A percentile compares a stretch with the other conserved stretches of the same genome.
phyloP scores from a whole-genome alignment of 805 yeast species.

The Metschnikowia kunwiensis region DNA sequence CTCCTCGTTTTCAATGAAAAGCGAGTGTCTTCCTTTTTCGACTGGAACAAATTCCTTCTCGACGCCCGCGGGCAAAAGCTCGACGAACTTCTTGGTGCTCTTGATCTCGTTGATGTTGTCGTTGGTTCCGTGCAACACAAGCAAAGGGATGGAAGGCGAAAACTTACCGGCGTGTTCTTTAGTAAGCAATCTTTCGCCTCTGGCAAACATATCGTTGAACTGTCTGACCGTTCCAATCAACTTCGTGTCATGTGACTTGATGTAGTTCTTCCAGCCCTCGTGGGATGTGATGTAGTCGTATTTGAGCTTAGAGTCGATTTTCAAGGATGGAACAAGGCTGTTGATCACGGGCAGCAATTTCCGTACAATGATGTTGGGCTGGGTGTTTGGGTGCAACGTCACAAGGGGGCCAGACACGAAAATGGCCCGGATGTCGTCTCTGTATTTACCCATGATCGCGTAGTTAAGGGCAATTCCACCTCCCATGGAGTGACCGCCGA shows the following conservation, averaged over 20 bases:
- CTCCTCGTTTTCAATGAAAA: constrained; percentile 46
- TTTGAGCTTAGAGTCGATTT: constrained; percentile 53
- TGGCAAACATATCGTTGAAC: constrained; percentile 55
- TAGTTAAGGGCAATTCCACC: constrained; percentile 70
- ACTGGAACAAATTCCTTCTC: constrained; percentile 32
- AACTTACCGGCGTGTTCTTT: constrained; percentile 34
- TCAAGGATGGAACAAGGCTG: constrained; percentile 44
- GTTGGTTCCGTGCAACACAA: constrained; percentile 59
- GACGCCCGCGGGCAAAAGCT: constrained; percentile 29
- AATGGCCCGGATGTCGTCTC: constrained; percentile 45
- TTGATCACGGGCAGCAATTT: constrained; percentile 38
- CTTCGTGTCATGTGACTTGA: constrained; percentile 38
- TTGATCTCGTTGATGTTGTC: constrained; percentile 59
- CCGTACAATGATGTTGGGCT: constrained; percentile 48
- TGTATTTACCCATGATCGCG: constrained; percentile 52
- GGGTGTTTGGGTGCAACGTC: constrained; percentile 52
- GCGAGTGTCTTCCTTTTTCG: constrained; percentile 41
- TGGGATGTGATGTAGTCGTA: constrained; percentile 55
- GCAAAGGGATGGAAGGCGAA: constrained; percentile 43
- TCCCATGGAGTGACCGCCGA: constrained; percentile 80
- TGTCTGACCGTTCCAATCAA: constrained; percentile 54
- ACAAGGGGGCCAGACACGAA: constrained; percentile 61
- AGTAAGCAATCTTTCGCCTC: constrained; percentile 55
- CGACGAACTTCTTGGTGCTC: constrained; percentile 44
- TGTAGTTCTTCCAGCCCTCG: constrained; percentile 42